A percentile compares a stretch with the other conserved stretches of the same genome.
These are phyloP conservation scores for Geotrichum bryndzae DNA, from an alignment of 1,139 yeast genomes.

Conservation along the genomic window DNA sequence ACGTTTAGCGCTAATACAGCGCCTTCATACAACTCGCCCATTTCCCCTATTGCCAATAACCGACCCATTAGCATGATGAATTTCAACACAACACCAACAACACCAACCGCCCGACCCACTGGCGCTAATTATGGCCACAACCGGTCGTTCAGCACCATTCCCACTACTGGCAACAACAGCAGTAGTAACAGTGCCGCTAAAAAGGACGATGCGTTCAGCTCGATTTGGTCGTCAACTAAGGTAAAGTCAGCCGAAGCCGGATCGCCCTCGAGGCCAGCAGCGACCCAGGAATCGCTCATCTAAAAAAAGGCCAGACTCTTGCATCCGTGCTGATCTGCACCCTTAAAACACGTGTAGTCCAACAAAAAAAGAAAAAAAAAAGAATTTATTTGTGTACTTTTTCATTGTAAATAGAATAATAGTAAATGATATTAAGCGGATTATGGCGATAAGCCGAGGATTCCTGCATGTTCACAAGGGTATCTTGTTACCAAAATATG, in stretches of 20 bases:
- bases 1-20: slow-evolving; percentile 16
- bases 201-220: slow-evolving; percentile 72
- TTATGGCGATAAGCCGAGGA: no score
- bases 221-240: slow-evolving; percentile 49
- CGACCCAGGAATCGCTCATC: background rate
- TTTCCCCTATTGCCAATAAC: slow-evolving; percentile 19
- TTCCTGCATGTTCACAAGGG: no score
- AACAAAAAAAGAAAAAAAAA: no score
- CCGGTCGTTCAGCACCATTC: background rate
- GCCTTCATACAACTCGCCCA: slow-evolving; percentile 22
- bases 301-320: background rate
- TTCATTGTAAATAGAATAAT: no score
- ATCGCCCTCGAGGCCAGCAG: background rate
- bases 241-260: background rate
- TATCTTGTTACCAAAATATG: no score
- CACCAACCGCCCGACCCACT: background rate
- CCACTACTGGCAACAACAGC: background rate
- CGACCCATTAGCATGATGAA: background rate
- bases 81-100: background rate
- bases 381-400: no score
- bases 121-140: background rate
- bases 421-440: no score
- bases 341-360: no score
- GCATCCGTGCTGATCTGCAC: no score
- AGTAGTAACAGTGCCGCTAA: slow-evolving; percentile 23